Percentiles rank a stretch among this genome's conserved stretches.
These are phyloP conservation scores for Pisolithus albus DNA, from an alignment of 768 basidiomycete species.

Conservation along the genomic window DNA sequence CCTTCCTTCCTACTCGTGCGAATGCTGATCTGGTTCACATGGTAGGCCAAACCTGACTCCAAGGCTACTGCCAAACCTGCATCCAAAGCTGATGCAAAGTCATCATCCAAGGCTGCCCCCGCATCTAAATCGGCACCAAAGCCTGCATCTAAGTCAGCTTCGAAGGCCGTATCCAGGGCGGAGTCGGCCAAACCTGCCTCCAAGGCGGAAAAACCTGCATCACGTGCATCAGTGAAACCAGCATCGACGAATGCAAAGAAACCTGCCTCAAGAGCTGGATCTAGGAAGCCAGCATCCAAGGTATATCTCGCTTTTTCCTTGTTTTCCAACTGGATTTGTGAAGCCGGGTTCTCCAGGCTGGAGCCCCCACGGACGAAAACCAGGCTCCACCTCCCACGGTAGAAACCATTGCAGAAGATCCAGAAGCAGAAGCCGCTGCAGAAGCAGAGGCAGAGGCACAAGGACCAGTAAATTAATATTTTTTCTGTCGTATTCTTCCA, in stretches of 20 bases:
- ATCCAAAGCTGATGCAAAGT: conserved; percentile 23
- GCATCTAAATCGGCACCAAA: conserved; percentile 26
- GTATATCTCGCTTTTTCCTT: conserved; percentile 18
- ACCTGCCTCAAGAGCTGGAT: conserved; percentile 51
- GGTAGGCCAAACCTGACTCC: conserved; percentile 39
- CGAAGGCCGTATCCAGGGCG: conserved; percentile 11
- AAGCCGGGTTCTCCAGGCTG: conserved; percentile 19
- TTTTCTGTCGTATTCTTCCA: background rate
- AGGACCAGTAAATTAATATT: conserved; percentile 10
- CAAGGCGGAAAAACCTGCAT: conserved; percentile 34
- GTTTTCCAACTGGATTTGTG: background rate
- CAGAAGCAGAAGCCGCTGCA: conserved; percentile 37
- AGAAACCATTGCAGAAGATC: conserved; percentile 53
- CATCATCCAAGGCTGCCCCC: conserved; percentile 32
- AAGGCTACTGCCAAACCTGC: conserved; percentile 13
- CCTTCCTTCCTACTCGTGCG: background rate
- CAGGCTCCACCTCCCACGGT: conserved; percentile 33
- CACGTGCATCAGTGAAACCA: conserved; percentile 35
- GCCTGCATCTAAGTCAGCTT: conserved; percentile 12
- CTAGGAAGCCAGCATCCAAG: conserved; percentile 63
- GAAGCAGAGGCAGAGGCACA: conserved; percentile 35
- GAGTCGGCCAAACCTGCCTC: conserved; percentile 37
- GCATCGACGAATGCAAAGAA: conserved; percentile 41
- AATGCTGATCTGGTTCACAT: conserved; percentile 1
- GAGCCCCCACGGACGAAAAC: conserved; percentile 32